Percentiles rank a stretch among this genome's conserved stretches.
Evolutionary conservation across 352 stramenopile genomes (phyloP).

Genomic region (Phytophthora capsici): DNA sequence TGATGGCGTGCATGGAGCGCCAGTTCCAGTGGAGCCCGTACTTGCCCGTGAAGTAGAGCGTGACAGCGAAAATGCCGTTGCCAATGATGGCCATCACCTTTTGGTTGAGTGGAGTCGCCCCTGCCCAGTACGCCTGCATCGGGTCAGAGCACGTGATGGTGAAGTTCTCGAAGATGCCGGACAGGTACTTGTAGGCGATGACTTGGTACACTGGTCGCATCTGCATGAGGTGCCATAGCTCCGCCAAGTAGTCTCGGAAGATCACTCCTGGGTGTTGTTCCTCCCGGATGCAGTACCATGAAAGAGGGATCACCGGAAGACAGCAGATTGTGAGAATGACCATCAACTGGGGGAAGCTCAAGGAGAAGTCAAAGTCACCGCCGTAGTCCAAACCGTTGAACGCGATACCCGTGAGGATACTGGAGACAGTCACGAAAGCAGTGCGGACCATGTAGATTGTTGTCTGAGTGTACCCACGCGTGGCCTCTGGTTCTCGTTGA

Average conservation of each 20-base stretch:
- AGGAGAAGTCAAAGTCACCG: constrained; percentile 52
- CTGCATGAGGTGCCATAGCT: constrained; percentile 43
- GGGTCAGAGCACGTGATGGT: constrained; percentile 35
- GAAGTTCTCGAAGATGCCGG: constrained; percentile 47
- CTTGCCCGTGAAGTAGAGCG: constrained; percentile 40
- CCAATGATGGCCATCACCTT: constrained; percentile 45
- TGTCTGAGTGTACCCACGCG: constrained; percentile 35
- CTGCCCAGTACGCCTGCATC: constrained; percentile 44
- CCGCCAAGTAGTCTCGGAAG: constrained; percentile 44
- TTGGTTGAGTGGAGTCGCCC: constrained; percentile 42
- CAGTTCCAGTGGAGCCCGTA: constrained; percentile 49
- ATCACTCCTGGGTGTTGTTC: constrained; percentile 39
- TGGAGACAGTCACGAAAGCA: constrained; percentile 44
- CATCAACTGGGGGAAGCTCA: constrained; percentile 53
- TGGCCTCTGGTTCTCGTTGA: constrained; percentile 36
- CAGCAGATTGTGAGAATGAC: constrained; percentile 44
- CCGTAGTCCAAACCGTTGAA: constrained; percentile 60
- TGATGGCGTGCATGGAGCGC: constrained; percentile 39
- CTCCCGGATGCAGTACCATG: constrained; percentile 55
- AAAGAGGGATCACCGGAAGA: constrained; percentile 44
- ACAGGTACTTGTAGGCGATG: constrained; percentile 44
- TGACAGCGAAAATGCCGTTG: constrained; percentile 39
- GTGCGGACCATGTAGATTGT: constrained; percentile 47
- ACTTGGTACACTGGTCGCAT: constrained; percentile 50
- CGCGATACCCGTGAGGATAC: constrained; percentile 37